Evolutionary conservation across 176 grass and related monocot species (phyloP), one percentile per base, ranked within the genome.

Genomic region (Poa annua): DNA sequence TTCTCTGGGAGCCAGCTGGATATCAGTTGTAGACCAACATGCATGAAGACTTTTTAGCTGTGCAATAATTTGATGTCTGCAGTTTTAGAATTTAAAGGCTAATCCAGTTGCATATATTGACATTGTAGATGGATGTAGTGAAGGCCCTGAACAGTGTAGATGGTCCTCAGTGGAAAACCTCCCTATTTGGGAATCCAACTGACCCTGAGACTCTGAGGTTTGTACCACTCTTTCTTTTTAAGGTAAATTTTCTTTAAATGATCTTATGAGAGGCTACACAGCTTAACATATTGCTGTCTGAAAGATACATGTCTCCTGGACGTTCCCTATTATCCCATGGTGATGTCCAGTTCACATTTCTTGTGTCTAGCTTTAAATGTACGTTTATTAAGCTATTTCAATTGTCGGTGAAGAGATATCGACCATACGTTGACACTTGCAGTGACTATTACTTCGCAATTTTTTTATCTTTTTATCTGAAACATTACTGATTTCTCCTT

Each of bases 81-180:
- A 66, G 19, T 44, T 52, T 53, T 75, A 42, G 7, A 74, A 47
- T 14, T 84, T 36, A 75, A 71, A 57, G 55, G 65, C 70, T 87
- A 75, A 84, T 39, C 19, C 25, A 39, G 66, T 84, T 78, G 12
- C 33, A 62, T 39, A 32, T 86, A 52, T 88, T 78, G 53, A 81
- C 57, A 71, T 42, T 79, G 80, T 78, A 97, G 96, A 88, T 95
- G 84, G 92, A 98, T 80, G 90, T 98, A 75, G 96, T 98, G 83
- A 95, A 95, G 88, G 86, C 90, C 50, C 83, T 98, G 76, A 98
- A 98, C 56, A 88, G 69, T 91, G 54, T 82, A 75, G 96, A 98
- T 71, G 96, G 96, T 47, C 92, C 92, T 90, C 96, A 98, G 82
- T 98, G 96, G 96, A 98, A 91, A 66, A 87, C 90, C 76, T 98